phyloP scores from a whole-genome alignment of 495 filamentous ascomycete species.

The Aspergillus cavernicola region DNA sequence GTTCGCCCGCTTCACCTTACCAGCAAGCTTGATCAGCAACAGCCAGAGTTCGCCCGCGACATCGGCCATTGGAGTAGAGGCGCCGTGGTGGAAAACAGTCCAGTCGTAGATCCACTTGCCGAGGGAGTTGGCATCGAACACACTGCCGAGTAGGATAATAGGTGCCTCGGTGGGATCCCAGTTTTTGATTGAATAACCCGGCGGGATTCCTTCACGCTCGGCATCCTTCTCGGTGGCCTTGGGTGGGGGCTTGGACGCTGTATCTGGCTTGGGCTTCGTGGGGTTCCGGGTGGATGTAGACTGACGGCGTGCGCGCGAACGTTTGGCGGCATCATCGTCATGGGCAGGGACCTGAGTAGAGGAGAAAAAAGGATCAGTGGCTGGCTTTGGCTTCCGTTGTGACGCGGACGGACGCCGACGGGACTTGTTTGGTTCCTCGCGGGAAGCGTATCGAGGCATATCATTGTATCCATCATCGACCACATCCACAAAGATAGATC shows the following conservation, averaged over 20 bases:
- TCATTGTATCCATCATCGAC: constrained; percentile 52
- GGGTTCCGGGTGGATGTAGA: constrained; percentile 48
- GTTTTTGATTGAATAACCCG: constrained; percentile 95
- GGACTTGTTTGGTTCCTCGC: constrained; percentile 27
- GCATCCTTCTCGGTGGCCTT: constrained; percentile 86
- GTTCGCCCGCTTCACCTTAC: constrained; percentile 89
- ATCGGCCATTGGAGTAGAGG: constrained; percentile 82
- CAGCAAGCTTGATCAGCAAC: constrained; percentile 89
- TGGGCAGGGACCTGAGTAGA: constrained; percentile 46
- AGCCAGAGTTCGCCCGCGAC: constrained; percentile 95
- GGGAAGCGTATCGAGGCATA: constrained; percentile 27
- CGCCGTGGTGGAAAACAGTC: constrained; percentile 90
- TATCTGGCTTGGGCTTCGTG: constrained; percentile 40
- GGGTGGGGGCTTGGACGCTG: constrained; percentile 47
- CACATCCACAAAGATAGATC: constrained; percentile 52
- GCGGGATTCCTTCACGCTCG: constrained; percentile 73
- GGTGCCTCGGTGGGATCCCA: constrained; percentile 95
- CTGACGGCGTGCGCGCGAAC: constrained; percentile 44
- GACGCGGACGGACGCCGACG: constrained; percentile 34
- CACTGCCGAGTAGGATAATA: constrained; percentile 89
- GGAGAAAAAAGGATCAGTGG: constrained; percentile 52
- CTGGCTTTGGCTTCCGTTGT: constrained; percentile 46
- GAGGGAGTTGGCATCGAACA: constrained; percentile 95
- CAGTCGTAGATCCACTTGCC: constrained; percentile 99
- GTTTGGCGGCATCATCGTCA: constrained; percentile 41